phyloP scores from a whole-genome alignment of 1,284 basidiomycete genomes.

The Melampsora americana region DNA sequence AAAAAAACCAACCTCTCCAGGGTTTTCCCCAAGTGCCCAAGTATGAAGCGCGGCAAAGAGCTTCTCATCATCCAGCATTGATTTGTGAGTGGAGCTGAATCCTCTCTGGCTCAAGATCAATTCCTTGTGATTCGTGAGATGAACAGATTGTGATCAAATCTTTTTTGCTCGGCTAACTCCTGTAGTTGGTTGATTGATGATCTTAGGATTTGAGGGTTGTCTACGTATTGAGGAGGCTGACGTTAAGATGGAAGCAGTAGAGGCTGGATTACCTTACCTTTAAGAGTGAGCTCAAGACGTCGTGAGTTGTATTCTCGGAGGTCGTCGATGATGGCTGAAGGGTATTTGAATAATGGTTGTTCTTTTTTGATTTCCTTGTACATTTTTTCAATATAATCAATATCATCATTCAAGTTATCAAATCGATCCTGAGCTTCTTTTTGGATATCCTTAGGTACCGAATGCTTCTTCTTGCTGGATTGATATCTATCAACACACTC shows the following conservation, averaged over 20 bases:
- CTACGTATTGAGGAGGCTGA: neutral
- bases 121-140: conserved; percentile 3
- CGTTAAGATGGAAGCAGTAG: neutral
- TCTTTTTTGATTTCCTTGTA: too few species aligned
- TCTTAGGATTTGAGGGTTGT: neutral
- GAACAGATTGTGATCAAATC: conserved; percentile 3
- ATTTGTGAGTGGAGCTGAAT: conserved; percentile 1
- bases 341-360: neutral
- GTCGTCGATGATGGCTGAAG: conserved; percentile 3
- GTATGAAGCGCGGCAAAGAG: neutral
- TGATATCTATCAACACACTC: too few species aligned
- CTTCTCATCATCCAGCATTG: conserved; percentile 11
- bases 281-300: neutral
- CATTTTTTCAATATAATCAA: too few species aligned
- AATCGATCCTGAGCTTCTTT: too few species aligned
- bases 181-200: neutral
- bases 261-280: conserved; percentile 1
- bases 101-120: neutral
- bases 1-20: conserved; percentile 7
- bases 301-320: conserved; percentile 2
- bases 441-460: too few species aligned
- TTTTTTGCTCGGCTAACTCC: neutral
- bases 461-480: too few species aligned
- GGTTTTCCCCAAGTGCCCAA: conserved; percentile 14
- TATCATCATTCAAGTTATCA: too few species aligned